Percentiles rank a stretch among this genome's conserved stretches.
phyloP scores from a whole-genome alignment of 148 eudicot genomes.

The Suaeda aralocaspica region DNA sequence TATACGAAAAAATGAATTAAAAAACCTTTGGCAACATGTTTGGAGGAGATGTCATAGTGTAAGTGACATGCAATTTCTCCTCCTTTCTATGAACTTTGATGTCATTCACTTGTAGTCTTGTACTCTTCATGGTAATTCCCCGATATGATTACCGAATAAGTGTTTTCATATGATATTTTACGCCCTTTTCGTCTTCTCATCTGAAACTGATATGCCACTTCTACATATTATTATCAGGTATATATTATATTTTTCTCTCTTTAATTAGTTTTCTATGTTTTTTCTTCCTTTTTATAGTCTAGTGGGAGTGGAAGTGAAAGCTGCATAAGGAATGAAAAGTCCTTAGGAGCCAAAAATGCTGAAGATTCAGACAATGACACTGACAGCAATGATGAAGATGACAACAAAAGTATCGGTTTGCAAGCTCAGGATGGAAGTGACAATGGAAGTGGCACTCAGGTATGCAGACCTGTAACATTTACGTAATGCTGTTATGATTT shows the following conservation, averaged over 20 bases:
- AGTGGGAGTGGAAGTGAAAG: slow-evolving; percentile 72
- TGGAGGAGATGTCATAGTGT: slow-evolving; percentile 86
- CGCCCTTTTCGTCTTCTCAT: neutral
- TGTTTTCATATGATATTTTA: neutral
- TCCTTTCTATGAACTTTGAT: neutral
- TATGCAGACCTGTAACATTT: slow-evolving; percentile 11
- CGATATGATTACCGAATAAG: neutral
- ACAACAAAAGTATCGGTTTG: slow-evolving; percentile 41
- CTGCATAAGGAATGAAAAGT: slow-evolving; percentile 42
- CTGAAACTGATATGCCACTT: neutral
- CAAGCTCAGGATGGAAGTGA: slow-evolving; percentile 62
- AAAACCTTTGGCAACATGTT: slow-evolving; percentile 86
- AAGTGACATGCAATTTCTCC: slow-evolving; percentile 29
- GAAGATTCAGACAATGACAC: slow-evolving; percentile 46
- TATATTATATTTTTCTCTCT: neutral
- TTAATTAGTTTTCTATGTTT: slow-evolving; percentile 12
- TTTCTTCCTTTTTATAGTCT: slow-evolving; percentile 34
- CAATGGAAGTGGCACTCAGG: slow-evolving; percentile 79
- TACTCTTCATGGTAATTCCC: neutral
- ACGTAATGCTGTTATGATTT: neutral
- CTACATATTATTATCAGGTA: neutral
- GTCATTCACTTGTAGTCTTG: too few relatives aligned
- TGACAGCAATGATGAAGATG: slow-evolving; percentile 49
- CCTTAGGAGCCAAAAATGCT: slow-evolving; percentile 36
- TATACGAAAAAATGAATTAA: slow-evolving; percentile 78